Percentiles rank a stretch among this genome's conserved stretches.
These are phyloP conservation scores for Phytophthora rubi DNA, from an alignment of 352 stramenopile species.

Conservation along the genomic window DNA sequence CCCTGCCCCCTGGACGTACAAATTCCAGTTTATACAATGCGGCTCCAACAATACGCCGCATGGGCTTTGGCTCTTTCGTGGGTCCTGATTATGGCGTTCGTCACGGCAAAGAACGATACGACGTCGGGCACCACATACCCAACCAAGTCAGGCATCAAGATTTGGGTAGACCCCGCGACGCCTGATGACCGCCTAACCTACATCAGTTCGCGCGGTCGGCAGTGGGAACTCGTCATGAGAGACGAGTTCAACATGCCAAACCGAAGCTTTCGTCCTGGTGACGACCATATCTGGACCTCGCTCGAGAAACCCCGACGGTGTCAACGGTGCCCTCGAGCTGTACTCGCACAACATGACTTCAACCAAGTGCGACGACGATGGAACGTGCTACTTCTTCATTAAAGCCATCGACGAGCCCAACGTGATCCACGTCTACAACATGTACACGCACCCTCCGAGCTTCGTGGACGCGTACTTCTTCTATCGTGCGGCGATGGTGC, in stretches of 20 bases:
- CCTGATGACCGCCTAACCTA: slow-evolving; percentile 45
- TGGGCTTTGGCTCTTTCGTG: background rate
- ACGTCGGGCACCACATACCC: slow-evolving; percentile 29
- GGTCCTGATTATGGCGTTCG: slow-evolving; percentile 1
- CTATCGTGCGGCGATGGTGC: slow-evolving; percentile 82
- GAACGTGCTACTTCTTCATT: slow-evolving; percentile 46
- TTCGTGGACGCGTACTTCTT: slow-evolving; percentile 57
- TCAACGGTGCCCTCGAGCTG: too few species aligned
- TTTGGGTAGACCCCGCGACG: slow-evolving; percentile 72
- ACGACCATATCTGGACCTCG: slow-evolving; percentile 94
- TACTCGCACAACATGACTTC: too few species aligned
- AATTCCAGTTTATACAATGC: slow-evolving; percentile 6
- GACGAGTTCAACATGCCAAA: slow-evolving; percentile 94
- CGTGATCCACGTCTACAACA: slow-evolving; percentile 60
- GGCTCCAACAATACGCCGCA: slow-evolving; percentile 13
- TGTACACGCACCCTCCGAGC: slow-evolving; percentile 52
- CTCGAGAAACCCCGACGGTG: slow-evolving; percentile 68
- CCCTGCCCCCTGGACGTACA: slow-evolving; percentile 32
- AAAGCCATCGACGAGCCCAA: slow-evolving; percentile 43
- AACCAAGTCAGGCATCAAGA: slow-evolving; percentile 42
- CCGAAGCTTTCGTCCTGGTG: slow-evolving; percentile 89
- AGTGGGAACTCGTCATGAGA: slow-evolving; percentile 89
- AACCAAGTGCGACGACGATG: too few species aligned
- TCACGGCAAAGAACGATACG: slow-evolving; percentile 19
- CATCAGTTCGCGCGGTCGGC: slow-evolving; percentile 45